These are phyloP conservation scores for Saturnispora silvae DNA, from an alignment of 805 yeast genomes.

Conservation along the genomic window DNA sequence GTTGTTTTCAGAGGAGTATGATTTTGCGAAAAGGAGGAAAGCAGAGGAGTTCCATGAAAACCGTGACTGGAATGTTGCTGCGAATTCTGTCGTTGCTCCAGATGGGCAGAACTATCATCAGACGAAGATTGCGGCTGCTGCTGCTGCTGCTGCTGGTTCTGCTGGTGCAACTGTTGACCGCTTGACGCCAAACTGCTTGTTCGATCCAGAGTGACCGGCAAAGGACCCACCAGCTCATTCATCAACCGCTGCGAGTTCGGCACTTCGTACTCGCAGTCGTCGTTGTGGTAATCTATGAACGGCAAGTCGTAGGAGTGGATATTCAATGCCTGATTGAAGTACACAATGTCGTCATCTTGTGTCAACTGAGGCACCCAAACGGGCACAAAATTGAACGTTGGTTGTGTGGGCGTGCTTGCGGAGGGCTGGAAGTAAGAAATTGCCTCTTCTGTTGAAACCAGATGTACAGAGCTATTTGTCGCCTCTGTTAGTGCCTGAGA, in stretches of 20 bases:
- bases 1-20: too few species aligned
- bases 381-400: constrained; percentile 26
- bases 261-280: constrained; percentile 25
- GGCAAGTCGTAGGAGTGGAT: constrained; percentile 53
- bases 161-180: not conserved
- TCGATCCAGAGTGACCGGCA: constrained; percentile 12
- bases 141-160: not conserved
- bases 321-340: constrained; percentile 50
- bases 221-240: constrained; percentile 15
- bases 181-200: not conserved
- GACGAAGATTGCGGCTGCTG: too few species aligned
- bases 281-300: constrained; percentile 29
- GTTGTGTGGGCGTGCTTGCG: constrained; percentile 15
- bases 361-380: constrained; percentile 58
- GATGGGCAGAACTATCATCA: too few species aligned
- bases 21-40: too few species aligned
- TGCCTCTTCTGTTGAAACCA: constrained; percentile 21
- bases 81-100: too few species aligned
- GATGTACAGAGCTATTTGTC: constrained; percentile 11
- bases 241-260: constrained; percentile 18
- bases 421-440: constrained; percentile 18
- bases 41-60: too few species aligned
- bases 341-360: constrained; percentile 43
- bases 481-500: constrained; percentile 13
- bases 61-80: not conserved